Evolutionary conservation across 306 rosid species (phyloP), one percentile per base, ranked within the genome.

Genomic region (Lathyrus oleraceus): DNA sequence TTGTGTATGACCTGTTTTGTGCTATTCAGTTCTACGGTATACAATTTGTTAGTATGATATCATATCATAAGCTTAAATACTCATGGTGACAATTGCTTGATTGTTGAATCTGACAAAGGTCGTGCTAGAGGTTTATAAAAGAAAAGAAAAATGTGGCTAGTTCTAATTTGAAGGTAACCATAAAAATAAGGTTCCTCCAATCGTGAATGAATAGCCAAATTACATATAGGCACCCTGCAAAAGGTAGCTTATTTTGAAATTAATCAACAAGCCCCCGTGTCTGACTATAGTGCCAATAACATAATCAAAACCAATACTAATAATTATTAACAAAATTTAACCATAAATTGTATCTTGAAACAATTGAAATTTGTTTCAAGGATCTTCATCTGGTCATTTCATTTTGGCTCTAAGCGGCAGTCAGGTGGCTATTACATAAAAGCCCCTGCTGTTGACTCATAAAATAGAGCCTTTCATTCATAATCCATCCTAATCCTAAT

Each of bases 381-480:
- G 88, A 82, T 89, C 96, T 89, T 89, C 87, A 23, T 49, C 88
- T 85, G 87, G 86, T 71, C 1, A 2, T 57, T 43, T 61, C 16
- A 35, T 89, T 5, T 87, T 5, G 92, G 90, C 96, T 87, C 90
- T 81, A 87, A 87, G 96, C 92, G 92, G 96, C 92, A 87, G 92
- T 39, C 87, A 61, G 76, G 71, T 76, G 69, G 60, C 96, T 78
- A 87, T 54, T 56, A 54, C 78, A 85, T 3, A 45, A 17, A 27
- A 87, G 82, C 85, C 70, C 81, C 86, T 64, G 82, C 96, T 89
- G 96, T 81, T 87, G 96, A 89, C 92, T 89, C 96, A 0, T 59
- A 27, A 15, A 14, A 73, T 82, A 68, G 90, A 89, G 96, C 87
- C 90, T 61, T 36, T 0, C 25, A 11, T 25, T 10, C 0, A 3